Percentiles rank a stretch among this genome's conserved stretches.
These are phyloP conservation scores for Oenanthe javanica DNA, from an alignment of 140 eudicot genomes.

Conservation along the genomic window DNA sequence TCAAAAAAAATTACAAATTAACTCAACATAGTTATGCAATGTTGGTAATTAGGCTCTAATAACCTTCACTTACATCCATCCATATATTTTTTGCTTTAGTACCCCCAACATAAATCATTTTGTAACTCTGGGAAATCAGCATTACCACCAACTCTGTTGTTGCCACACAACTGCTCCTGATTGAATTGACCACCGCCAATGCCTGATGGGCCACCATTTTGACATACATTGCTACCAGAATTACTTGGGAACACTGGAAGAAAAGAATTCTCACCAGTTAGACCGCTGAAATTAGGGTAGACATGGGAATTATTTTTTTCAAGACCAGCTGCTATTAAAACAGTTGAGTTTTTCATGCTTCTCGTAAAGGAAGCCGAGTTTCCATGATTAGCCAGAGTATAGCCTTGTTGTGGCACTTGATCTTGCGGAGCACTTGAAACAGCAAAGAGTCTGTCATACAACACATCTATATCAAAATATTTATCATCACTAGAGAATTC, in stretches of 20 bases:
- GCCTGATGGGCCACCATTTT: neutral
- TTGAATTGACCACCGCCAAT: neutral
- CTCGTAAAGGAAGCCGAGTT: neutral
- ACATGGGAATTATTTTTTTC: neutral
- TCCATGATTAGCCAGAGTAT: neutral
- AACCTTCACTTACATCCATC: neutral
- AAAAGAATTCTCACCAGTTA: neutral
- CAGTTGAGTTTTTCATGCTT: neutral
- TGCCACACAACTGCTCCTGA: neutral
- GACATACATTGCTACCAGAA: neutral
- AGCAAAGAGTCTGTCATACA: neutral
- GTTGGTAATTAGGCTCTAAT: neutral
- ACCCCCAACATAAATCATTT: neutral
- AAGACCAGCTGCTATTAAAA: neutral
- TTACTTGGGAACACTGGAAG: neutral
- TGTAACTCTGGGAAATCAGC: neutral
- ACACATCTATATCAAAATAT: neutral
- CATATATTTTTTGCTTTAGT: neutral
- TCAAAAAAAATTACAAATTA: too few species aligned
- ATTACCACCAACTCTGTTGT: neutral
- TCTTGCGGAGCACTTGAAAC: neutral
- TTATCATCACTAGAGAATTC: neutral
- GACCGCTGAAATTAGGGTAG: neutral
- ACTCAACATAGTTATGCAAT: neutral
- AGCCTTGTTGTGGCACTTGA: neutral